phyloP scores from a whole-genome alignment of 441 rosid species.

The Francoa sonchifolia region DNA sequence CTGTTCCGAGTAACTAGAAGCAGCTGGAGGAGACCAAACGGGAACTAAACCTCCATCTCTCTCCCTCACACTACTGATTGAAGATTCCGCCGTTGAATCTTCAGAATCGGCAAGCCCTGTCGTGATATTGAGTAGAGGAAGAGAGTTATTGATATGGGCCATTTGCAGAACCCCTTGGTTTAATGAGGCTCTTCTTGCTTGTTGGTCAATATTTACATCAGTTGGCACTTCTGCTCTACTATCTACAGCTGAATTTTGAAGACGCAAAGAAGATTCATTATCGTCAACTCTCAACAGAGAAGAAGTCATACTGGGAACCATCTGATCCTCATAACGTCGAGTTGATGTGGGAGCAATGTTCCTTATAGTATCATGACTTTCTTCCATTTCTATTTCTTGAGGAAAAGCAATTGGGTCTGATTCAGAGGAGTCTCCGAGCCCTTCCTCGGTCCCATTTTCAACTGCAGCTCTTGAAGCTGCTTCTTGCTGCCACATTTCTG shows the following conservation, averaged over 20 bases:
- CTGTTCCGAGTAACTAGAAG: slow-evolving; percentile 69
- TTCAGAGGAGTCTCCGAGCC: slow-evolving; percentile 88
- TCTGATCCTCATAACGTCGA: slow-evolving; percentile 70
- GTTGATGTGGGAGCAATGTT: slow-evolving; percentile 27
- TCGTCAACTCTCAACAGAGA: slow-evolving; percentile 62
- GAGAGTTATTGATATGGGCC: slow-evolving; percentile 17
- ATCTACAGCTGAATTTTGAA: slow-evolving; percentile 35
- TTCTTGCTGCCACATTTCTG: slow-evolving; percentile 87
- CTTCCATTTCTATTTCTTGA: slow-evolving; percentile 71
- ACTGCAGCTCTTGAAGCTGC: slow-evolving; percentile 88
- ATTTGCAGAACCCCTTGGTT: slow-evolving; percentile 26
- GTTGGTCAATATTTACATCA: slow-evolving; percentile 38
- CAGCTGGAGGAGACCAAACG: slow-evolving; percentile 70
- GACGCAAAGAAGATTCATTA: slow-evolving; percentile 51
- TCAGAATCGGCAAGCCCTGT: slow-evolving; percentile 40
- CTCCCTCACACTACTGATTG: slow-evolving; percentile 62
- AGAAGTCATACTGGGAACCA: slow-evolving; percentile 91
- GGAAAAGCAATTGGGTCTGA: slow-evolving; percentile 55
- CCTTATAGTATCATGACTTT: slow-evolving; percentile 48
- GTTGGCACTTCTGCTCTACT: slow-evolving; percentile 82
- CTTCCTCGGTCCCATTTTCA: slow-evolving; percentile 90
- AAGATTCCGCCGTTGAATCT: slow-evolving; percentile 85
- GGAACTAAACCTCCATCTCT: slow-evolving; percentile 90
- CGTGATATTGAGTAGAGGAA: slow-evolving; percentile 28
- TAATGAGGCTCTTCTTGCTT: slow-evolving; percentile 30